Base-by-base conservation (phyloP, 1,284 basidiomycete genomes). In the Apiotrichum montevideense region DNA sequence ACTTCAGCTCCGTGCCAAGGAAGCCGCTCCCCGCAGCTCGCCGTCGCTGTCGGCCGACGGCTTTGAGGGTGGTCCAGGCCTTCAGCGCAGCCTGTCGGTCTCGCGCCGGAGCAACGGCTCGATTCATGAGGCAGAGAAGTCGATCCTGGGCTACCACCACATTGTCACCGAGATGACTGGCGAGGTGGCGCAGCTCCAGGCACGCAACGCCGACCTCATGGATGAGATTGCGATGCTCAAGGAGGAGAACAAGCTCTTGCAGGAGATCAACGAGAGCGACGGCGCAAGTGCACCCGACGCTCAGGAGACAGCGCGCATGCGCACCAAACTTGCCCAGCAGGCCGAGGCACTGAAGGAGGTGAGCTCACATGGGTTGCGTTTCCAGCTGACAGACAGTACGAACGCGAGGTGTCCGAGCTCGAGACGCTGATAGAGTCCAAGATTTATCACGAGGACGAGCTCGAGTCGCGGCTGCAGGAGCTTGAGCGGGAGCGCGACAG, bases 381-480 rank as follows among this genome's bases (percentile, higher is more conserved):
- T 42, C 10, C 6, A 10, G 46, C 41, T 48, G 29, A 41, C 46
- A 4, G 4, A 29, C 66, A 92, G 88, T 82, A 91, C 60, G 88
- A 91, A 75, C 90, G 91, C 68, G 90, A 95, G 76, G 88, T 95
- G 51, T 84, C 85, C 52, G 90, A 95, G 71, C 81, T 96, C 29
- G 92, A 96, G 74, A 83, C 85, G 56, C 79, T 96, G 46, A 85
- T 95, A 40, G 92, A 96, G 74, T 84, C 88, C 56, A 95, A 96
- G 86, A 95, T 95, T 63, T 94, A 94, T 73, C 85, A 86, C 52
- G 91, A 96, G 83, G 92, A 93, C 70, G 92, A 94, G 68, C 84
- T 96, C 41, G 92, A 95, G 71, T 85, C 85, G 66, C 88, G 92
- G 67, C 76, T 94, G 42, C 84, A 88, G 63, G 82, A 83, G 3